Percentiles rank a stretch among this genome's conserved stretches.
Conservation (phyloP, 768 basidiomycete genomes). For the Hypsizygus marmoreus region DNA sequence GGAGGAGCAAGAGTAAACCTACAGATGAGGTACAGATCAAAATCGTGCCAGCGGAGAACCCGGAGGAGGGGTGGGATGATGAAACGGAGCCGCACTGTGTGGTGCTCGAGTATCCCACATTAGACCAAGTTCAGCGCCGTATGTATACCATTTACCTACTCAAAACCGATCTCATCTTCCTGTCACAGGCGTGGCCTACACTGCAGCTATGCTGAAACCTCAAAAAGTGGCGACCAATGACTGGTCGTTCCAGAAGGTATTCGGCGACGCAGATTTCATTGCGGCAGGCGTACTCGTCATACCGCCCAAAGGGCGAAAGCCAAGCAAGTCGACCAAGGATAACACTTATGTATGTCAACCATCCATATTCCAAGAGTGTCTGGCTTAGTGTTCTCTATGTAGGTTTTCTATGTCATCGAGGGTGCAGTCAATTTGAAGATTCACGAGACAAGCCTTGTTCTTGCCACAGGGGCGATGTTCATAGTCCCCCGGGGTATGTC, state of each 20-base stretch:
- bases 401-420: slow-evolving; percentile 72
- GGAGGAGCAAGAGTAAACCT: slow-evolving; percentile 59
- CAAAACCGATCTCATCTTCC: too few species aligned
- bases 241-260: slow-evolving; percentile 91
- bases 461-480: slow-evolving; percentile 84
- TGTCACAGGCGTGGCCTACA: slow-evolving; percentile 8
- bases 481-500: slow-evolving; percentile 82
- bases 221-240: slow-evolving; percentile 2
- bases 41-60: slow-evolving; percentile 37
- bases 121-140: too few species aligned
- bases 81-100: slow-evolving; percentile 65
- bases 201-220: slow-evolving; percentile 4
- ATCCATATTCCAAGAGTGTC: background rate
- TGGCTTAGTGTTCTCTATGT: background rate
- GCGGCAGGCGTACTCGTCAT: slow-evolving; percentile 89
- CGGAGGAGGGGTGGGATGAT: slow-evolving; percentile 87
- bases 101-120: slow-evolving; percentile 41
- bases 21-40: slow-evolving; percentile 42
- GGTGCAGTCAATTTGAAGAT: slow-evolving; percentile 88
- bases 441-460: slow-evolving; percentile 74
- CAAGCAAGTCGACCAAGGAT: slow-evolving; percentile 87
- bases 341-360: slow-evolving; percentile 60
- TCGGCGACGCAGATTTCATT: slow-evolving; percentile 89
- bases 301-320: slow-evolving; percentile 76
- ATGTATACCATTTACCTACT: too few species aligned